Base-by-base conservation (phyloP, 768 basidiomycete genomes). In the Boletus reticuloceps region DNA sequence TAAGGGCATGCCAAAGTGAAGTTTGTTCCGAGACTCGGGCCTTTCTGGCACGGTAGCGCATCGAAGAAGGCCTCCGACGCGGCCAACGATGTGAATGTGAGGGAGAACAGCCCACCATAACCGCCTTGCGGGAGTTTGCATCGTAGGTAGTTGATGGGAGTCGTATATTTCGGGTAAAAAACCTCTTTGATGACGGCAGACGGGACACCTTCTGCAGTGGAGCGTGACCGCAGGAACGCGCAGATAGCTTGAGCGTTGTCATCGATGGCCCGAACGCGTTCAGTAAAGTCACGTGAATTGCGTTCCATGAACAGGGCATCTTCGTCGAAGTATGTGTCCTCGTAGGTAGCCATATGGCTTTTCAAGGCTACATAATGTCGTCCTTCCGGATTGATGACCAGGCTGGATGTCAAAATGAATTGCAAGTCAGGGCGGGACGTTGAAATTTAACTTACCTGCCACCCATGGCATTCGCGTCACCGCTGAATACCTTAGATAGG, bases 241-340 rank as follows among this genome's bases (percentile, higher is more conserved):
- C 93, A 95, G 53, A 95, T 76, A 42, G 81, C 82, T 67, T 92
- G 86, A 5, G 95, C 78, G 69, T 96, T 98, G 32, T 71, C 69
- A 69, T 98, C 92, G 71, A 96, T 92, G 50, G 76, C 69, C 52
- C 77, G 77, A 60, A 94, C 80, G 51, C 96, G 91, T 9, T 75
- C 77, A 49, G 79, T 73, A 76, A 96, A 98, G 73, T 97, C 87
- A 48, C 96, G 91, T 17, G 96, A 98, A 74, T 99, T 99, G 61
- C 95, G 89, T 69, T 99, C 96, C 89, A 99, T 90, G 78, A 86
- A 96, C 53, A 98, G 84, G 40, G 91, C 94, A 65, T 99, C 96
- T 69, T 94, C 91, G 64, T 83, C 79, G 61, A 88, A 98, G 74
- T 92, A 98, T 22, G 76, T 74, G 67, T 99, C 95, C 68, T 96